Evolutionary conservation across 257 asterid species (phyloP), one percentile per base, ranked within the genome.

Genomic region (Rauvolfia tetraphylla): DNA sequence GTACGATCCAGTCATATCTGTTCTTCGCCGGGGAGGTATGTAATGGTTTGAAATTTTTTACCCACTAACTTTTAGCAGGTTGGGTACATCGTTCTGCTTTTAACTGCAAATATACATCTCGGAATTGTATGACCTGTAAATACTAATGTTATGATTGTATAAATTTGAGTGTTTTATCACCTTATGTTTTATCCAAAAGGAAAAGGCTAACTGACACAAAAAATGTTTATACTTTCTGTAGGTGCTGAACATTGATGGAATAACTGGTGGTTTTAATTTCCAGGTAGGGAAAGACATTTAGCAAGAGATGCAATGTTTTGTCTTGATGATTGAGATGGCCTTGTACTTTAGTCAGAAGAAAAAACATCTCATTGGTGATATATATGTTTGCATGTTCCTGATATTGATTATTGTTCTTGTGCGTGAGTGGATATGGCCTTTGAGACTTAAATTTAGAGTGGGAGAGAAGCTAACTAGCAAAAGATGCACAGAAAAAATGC

Each of bases 11-110:
- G 74, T 33, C 93, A 0, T 78, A 65, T 79, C 85, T 93, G 56
- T 92, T 87, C 84, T 93, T 93, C 84, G 98, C 97, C 73, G 98
- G 98, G 79, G 98, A 93, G 98, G 97, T 93, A 77, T 79, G 59
- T 67, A 2, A 38, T 23, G 20, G 8, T 10, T 67, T 67, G 25
- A 38, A 20, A 20, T 20, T n/a, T 6, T n/a, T 61, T 38, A 31
- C 41, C 36, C 7, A n/a, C 6, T 65, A 46, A 20, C 17, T 5
- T 67, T 22, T 67, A 22, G 39, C 39, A 70, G 11, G 41, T 27
- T 13, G 12, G 36, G 58, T 0, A n/a, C 25, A n/a, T 70, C 25
- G 8, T 70, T 25, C 14, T 46, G 14, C 41, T 46, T 70, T 46
- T 31, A 44, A 42, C 27, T 13, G 41, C n/a, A 67, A 20, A 33